Evolutionary conservation across 2,329 filamentous ascomycete species (phyloP).

Genomic region (Colletotrichum sp.): DNA sequence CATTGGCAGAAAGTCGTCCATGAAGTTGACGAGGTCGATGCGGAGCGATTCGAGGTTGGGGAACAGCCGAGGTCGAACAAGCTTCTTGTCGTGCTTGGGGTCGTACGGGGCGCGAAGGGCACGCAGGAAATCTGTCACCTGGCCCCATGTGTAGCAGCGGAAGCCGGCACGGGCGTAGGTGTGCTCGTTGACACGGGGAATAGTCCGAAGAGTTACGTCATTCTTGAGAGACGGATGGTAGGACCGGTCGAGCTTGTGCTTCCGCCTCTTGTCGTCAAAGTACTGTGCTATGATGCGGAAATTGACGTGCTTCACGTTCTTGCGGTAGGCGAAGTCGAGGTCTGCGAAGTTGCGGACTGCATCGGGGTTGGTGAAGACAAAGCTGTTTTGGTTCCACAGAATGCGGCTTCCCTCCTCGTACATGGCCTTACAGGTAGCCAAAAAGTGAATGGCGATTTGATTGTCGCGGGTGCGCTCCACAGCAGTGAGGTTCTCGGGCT

Average conservation of each 20-base stretch:
- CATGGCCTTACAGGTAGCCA: conserved; percentile 57
- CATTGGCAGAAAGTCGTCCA: conserved; percentile 48
- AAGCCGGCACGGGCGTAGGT: conserved; percentile 56
- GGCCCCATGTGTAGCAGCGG: conserved; percentile 59
- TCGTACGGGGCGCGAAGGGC: conserved; percentile 57
- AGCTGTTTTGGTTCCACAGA: conserved; percentile 58
- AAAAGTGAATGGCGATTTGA: conserved; percentile 58
- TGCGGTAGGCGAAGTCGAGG: conserved; percentile 46
- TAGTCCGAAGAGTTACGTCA: conserved; percentile 45
- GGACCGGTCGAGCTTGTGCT: conserved; percentile 43
- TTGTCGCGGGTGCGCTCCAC: conserved; percentile 49
- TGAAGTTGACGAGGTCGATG: conserved; percentile 62
- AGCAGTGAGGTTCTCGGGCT: conserved; percentile 46
- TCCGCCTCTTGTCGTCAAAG: conserved; percentile 53
- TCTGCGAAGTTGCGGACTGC: conserved; percentile 55
- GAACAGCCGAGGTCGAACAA: conserved; percentile 45
- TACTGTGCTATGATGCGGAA: conserved; percentile 61
- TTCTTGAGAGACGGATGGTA: conserved; percentile 50
- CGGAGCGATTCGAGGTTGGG: conserved; percentile 53
- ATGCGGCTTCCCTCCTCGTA: conserved; percentile 52
- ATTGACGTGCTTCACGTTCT: conserved; percentile 49
- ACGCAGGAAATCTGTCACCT: conserved; percentile 57
- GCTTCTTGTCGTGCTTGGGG: conserved; percentile 39
- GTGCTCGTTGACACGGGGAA: conserved; percentile 48
- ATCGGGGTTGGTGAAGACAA: conserved; percentile 59